Evolutionary conservation across 805 yeast species (phyloP), one percentile per base, ranked within the genome.

Genomic region (Tetrapisispora taiwanensis): DNA sequence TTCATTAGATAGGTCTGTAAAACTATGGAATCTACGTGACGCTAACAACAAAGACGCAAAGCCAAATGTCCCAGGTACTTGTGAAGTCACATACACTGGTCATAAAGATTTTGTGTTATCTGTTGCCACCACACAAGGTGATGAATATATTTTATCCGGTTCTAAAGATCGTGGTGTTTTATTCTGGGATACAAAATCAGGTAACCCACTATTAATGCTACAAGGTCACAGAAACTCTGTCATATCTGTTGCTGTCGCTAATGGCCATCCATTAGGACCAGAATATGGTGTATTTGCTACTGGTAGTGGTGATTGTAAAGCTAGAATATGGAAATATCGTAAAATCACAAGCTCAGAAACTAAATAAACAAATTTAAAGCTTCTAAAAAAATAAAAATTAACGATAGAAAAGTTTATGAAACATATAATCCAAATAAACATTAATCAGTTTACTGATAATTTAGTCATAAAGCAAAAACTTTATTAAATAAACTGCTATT

Each of bases 221-320:
- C 97, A 88, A 70, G 97, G 97, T 30, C 97, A 90, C 66, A 80
- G 92, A 63, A 90, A 90, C 70, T 84, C 95, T 9, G 97, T 92
- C 39, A 90, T 90, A 54, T 81, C 90, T 44, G 97, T 90, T 33
- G 87, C 95, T 40, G 95, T 92, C 19, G 80, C 92, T 20, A 87
- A 88, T 53, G 79, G 79, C 49, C 81, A 86, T 49, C 71, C 72
- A 46, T 73, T 75, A 48, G 83, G 81, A 40, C 54, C 58, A 27
- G 54, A 60, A 30, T 75, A 75, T 49, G 90, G 94, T 40, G 80
- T 86, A 55, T 92, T 90, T 71, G 97, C 97, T 44, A 89, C 97
- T 13, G 97, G 97, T 46, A 76, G 87, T 66, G 98, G 97, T 63
- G 97, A 90, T 68, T 90, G 95, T 67, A 85, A 89, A 63, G 97